Evolutionary conservation across 1,284 basidiomycete genomes (phyloP).

Genomic region (Pholiota adiposa): DNA sequence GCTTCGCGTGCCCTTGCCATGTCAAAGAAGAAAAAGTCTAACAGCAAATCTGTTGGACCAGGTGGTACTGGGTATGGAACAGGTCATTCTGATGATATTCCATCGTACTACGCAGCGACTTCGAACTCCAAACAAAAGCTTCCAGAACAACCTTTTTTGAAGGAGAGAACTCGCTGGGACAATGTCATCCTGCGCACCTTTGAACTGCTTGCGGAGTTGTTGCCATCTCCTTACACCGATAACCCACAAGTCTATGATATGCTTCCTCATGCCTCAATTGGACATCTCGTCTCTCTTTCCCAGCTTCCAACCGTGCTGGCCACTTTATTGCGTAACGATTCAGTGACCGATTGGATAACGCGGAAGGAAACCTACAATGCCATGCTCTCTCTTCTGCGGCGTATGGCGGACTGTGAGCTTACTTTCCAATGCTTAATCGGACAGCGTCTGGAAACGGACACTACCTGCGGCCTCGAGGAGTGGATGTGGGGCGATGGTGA

Average conservation of each 20-base stretch:
- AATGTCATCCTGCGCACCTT: slow-evolving; percentile 43
- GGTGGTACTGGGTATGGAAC: slow-evolving; percentile 55
- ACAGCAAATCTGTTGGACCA: slow-evolving; percentile 43
- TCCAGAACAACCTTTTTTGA: slow-evolving; percentile 6
- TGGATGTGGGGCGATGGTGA: slow-evolving; percentile 53
- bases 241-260: slow-evolving; percentile 48
- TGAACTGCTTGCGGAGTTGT: slow-evolving; percentile 40
- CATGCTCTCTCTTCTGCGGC: slow-evolving; percentile 49
- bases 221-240: slow-evolving; percentile 51
- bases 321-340: slow-evolving; percentile 55
- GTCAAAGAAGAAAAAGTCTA: slow-evolving; percentile 29
- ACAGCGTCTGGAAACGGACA: slow-evolving; percentile 41
- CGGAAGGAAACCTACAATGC: slow-evolving; percentile 52
- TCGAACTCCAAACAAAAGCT: slow-evolving; percentile 9
- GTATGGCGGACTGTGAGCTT: slow-evolving; percentile 56
- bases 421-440: slow-evolving; percentile 50
- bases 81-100: slow-evolving; percentile 13
- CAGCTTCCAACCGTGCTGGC: slow-evolving; percentile 51
- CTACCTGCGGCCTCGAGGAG: slow-evolving; percentile 45
- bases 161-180: slow-evolving; percentile 41
- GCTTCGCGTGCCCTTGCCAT: slow-evolving; percentile 41
- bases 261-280: slow-evolving; percentile 50
- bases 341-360: slow-evolving; percentile 54
- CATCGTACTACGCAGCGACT: background rate
- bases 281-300: slow-evolving; percentile 45